These are phyloP conservation scores for Xerocomus spinulosus DNA, from an alignment of 768 basidiomycete species.

Conservation along the genomic window DNA sequence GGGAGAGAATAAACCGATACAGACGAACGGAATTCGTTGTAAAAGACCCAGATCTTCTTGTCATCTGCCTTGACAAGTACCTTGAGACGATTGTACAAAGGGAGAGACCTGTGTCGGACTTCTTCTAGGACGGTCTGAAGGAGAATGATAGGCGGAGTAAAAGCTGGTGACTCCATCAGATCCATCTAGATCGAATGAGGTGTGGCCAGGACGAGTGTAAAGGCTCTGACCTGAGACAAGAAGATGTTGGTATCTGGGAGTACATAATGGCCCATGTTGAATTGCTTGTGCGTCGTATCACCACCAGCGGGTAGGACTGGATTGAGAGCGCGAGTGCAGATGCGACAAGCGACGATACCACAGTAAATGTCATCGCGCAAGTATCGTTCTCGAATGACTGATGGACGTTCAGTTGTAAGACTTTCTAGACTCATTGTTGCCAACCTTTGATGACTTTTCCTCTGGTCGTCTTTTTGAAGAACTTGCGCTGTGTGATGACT, in stretches of 20 bases:
- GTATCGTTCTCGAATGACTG: conserved; percentile 91
- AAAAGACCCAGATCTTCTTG: conserved; percentile 79
- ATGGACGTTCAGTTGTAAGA: not conserved
- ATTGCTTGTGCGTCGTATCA: conserved; percentile 50
- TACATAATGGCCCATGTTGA: conserved; percentile 70
- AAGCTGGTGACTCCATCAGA: conserved; percentile 73
- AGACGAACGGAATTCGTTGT: conserved; percentile 81
- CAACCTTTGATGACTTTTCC: conserved; percentile 93
- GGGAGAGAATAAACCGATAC: conserved; percentile 25
- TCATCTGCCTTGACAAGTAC: conserved; percentile 81
- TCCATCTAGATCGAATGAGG: conserved; percentile 77
- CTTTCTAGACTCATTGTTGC: conserved; percentile 1
- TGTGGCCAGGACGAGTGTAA: not conserved
- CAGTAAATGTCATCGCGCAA: conserved; percentile 89
- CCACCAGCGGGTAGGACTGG: conserved; percentile 56
- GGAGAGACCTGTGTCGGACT: conserved; percentile 90
- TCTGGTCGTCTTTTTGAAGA: conserved; percentile 91
- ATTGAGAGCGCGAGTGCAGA: conserved; percentile 47
- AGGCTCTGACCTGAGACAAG: conserved; percentile 61
- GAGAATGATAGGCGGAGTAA: conserved; percentile 77
- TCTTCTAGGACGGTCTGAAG: conserved; percentile 96
- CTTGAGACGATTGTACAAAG: conserved; percentile 89
- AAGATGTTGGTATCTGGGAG: conserved; percentile 96
- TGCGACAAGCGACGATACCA: conserved; percentile 66
- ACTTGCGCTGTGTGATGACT: conserved; percentile 78